Percentiles rank a stretch among this genome's conserved stretches.
Conservation (phyloP, 2,329 filamentous ascomycete genomes). For the Beauveria bassiana region DNA sequence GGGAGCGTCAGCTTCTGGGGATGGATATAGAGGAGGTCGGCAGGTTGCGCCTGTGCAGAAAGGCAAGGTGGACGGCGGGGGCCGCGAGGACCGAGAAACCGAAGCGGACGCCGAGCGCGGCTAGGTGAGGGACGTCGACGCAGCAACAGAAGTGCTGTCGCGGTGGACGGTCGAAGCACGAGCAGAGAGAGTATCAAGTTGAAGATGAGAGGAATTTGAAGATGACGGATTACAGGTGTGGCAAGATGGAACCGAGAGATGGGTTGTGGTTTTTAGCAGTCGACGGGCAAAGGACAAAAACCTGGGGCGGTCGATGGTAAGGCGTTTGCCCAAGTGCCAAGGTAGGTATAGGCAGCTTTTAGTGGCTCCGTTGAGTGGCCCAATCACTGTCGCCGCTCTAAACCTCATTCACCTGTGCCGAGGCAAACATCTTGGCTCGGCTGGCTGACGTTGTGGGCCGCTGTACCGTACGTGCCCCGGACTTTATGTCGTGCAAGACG, state of each 20-base stretch:
- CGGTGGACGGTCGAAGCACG: background rate
- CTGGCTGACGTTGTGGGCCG: background rate
- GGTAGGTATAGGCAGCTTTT: background rate
- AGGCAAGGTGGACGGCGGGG: background rate
- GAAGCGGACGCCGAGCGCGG: background rate
- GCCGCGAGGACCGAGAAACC: conserved; percentile 5
- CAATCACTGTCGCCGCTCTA: background rate
- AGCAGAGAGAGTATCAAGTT: background rate
- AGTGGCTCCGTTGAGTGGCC: background rate
- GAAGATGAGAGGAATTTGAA: background rate
- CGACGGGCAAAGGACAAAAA: background rate
- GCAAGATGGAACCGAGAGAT: background rate
- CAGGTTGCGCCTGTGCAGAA: conserved; percentile 1
- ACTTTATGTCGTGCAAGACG: background rate
- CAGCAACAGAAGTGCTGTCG: background rate
- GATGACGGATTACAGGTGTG: background rate
- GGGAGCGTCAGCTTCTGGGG: background rate
- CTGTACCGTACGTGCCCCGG: background rate
- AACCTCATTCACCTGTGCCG: conserved; percentile 1
- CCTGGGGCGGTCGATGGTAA: background rate
- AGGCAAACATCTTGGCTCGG: background rate
- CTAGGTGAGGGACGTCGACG: background rate
- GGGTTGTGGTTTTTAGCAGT: background rate
- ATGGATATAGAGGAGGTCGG: conserved; percentile 2
- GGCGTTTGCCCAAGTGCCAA: background rate